Percentiles rank a stretch among this genome's conserved stretches.
These are phyloP conservation scores for Coemansia sp. DNA, from an alignment of 192 early-diverging fungal genomes.

Conservation along the genomic window DNA sequence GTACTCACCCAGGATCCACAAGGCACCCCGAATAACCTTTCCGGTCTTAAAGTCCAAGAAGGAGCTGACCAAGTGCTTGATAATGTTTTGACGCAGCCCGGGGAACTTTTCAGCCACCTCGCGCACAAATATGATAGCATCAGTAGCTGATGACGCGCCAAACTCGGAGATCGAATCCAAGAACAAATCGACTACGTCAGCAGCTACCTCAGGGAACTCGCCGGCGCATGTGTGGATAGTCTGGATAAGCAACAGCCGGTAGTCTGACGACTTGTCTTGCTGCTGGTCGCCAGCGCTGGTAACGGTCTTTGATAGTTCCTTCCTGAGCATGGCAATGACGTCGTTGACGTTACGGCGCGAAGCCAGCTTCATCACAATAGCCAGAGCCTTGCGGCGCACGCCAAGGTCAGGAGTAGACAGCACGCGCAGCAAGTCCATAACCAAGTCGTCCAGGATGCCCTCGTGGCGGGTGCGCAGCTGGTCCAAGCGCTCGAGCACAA, in stretches of 20 bases:
- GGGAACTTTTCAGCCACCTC: constrained; percentile 98
- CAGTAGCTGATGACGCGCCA: constrained; percentile 76
- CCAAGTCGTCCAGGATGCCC: constrained; percentile 83
- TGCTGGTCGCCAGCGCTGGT: constrained; percentile 66
- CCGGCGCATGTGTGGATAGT: constrained; percentile 95
- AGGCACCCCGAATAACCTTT: constrained; percentile 90
- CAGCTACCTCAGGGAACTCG: constrained; percentile 93
- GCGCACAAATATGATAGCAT: constrained; percentile 95
- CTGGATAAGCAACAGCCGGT: constrained; percentile 93
- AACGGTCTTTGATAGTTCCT: constrained; percentile 91
- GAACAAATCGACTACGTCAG: constrained; percentile 88
- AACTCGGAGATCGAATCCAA: constrained; percentile 94
- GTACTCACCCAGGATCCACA: constrained; percentile 99
- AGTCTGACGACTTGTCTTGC: constrained; percentile 76
- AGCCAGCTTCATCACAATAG: constrained; percentile 89
- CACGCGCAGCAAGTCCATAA: constrained; percentile 96
- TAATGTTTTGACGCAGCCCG: constrained; percentile 77
- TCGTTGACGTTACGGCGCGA: constrained; percentile 90
- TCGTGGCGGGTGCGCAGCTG: constrained; percentile 87
- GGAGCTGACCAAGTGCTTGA: constrained; percentile 75
- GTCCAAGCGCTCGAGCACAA: constrained; percentile 87
- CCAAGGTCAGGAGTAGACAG: constrained; percentile 90
- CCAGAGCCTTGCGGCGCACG: constrained; percentile 85
- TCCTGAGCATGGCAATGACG: constrained; percentile 89
- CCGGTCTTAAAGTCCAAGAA: constrained; percentile 89